Conservation (phyloP, 208 protist species). For the Trypanosoma brucei region DNA sequence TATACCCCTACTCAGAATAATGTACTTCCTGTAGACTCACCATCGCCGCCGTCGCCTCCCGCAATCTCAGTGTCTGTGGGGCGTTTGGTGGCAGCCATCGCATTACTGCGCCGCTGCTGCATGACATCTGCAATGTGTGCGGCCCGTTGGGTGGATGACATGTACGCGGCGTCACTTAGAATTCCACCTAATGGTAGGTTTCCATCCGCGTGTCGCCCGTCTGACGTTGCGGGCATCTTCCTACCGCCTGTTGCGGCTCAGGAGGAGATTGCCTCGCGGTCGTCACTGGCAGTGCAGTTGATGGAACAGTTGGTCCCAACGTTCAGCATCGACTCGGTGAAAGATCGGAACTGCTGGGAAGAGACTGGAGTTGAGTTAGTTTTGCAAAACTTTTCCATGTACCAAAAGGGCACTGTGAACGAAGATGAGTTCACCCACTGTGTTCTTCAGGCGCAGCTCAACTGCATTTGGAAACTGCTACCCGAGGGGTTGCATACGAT, state of each 20-base stretch:
- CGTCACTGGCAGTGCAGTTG: conserved; percentile 14
- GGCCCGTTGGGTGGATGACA: conserved; percentile 36
- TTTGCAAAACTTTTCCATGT: conserved; percentile 36
- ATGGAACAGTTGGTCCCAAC: conserved; percentile 1
- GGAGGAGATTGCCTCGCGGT: conserved; percentile 7
- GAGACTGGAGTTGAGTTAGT: conserved; percentile 41
- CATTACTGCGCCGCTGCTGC: conserved; percentile 13
- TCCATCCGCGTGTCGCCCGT: conserved; percentile 20
- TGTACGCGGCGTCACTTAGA: conserved; percentile 36
- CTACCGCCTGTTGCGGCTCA: conserved; percentile 15
- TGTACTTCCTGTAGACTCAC: neutral
- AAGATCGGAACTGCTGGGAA: conserved; percentile 27
- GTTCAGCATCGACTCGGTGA: neutral
- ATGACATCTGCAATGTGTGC: conserved; percentile 11
- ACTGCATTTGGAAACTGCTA: conserved; percentile 33
- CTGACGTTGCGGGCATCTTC: conserved; percentile 21
- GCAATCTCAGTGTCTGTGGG: conserved; percentile 16
- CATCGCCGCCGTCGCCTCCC: neutral
- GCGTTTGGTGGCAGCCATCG: conserved; percentile 15
- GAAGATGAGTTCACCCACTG: conserved; percentile 40
- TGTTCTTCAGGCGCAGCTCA: conserved; percentile 40
- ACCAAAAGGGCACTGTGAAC: conserved; percentile 23
- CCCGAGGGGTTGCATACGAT: conserved; percentile 1
- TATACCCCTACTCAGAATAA: neutral
- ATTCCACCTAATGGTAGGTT: conserved; percentile 22